Evolutionary conservation across 2,329 filamentous ascomycete species (phyloP).

Genomic region (Trichoderma sp.): DNA sequence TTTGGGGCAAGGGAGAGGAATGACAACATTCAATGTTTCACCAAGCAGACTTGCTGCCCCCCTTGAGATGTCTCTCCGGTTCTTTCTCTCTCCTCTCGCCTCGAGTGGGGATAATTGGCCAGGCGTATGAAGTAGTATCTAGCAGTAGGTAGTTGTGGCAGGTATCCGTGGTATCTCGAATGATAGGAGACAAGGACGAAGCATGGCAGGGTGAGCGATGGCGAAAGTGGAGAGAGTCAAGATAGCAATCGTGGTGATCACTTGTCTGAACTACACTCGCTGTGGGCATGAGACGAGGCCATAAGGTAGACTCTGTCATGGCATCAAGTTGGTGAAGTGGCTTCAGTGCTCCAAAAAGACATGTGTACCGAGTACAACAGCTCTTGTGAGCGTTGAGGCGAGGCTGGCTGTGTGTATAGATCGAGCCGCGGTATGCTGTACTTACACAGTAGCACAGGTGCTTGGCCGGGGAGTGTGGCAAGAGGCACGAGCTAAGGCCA

Average conservation of each 20-base stretch:
- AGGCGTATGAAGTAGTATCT: no score
- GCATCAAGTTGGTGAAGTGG: background rate
- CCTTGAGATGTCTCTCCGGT: background rate
- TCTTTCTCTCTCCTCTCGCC: background rate
- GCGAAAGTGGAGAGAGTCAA: background rate
- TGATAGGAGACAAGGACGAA: background rate
- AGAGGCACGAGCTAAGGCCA: background rate
- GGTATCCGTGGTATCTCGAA: background rate
- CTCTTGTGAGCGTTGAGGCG: background rate
- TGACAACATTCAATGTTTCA: slow-evolving; percentile 21
- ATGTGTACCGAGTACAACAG: background rate
- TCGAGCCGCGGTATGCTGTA: slow-evolving; percentile 3
- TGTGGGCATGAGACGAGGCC: background rate
- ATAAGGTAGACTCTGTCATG: background rate
- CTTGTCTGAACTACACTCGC: background rate
- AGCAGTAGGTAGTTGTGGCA: no score
- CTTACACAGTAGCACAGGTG: background rate
- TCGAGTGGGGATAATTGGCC: background rate
- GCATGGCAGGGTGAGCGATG: background rate
- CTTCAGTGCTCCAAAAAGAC: background rate
- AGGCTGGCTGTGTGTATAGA: background rate
- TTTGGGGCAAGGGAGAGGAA: background rate
- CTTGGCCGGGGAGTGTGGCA: background rate
- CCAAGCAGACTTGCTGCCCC: background rate
- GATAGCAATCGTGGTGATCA: background rate